Evolutionary conservation across 2,329 filamentous ascomycete species (phyloP).

Genomic region (Diplodia scrobiculata): DNA sequence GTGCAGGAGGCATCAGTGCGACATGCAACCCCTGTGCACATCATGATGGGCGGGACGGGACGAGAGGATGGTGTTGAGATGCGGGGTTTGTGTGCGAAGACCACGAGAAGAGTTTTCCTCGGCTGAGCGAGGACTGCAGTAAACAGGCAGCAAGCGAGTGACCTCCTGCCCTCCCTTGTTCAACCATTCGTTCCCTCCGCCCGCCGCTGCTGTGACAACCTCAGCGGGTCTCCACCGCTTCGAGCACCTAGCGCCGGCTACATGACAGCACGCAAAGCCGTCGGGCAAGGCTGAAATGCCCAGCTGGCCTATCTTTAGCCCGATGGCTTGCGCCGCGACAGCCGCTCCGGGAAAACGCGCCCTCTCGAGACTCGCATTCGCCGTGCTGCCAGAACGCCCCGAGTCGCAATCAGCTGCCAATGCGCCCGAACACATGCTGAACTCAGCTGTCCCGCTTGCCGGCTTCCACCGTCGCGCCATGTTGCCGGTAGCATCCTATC

Average conservation of each 20-base stretch:
- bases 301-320: conserved; percentile 10
- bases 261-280: not conserved
- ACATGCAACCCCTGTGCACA: conserved; percentile 18
- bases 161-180: not conserved
- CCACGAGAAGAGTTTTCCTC: not conserved
- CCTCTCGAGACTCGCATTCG: not conserved
- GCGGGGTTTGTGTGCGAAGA: not conserved
- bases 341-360: not conserved
- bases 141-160: not conserved
- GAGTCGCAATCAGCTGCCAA: not conserved
- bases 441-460: not conserved
- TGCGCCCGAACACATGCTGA: too few relatives aligned
- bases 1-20: not conserved
- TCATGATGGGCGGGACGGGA: not conserved
- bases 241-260: not conserved
- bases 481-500: not conserved
- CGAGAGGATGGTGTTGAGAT: not conserved
- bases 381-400: not conserved
- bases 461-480: too few relatives aligned
- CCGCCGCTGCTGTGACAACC: not conserved
- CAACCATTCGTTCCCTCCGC: not conserved
- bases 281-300: not conserved
- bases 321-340: not conserved
- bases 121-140: not conserved
- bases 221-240: not conserved